These are phyloP conservation scores for Podospora appendiculata DNA, from an alignment of 495 filamentous ascomycete species.

Conservation along the genomic window DNA sequence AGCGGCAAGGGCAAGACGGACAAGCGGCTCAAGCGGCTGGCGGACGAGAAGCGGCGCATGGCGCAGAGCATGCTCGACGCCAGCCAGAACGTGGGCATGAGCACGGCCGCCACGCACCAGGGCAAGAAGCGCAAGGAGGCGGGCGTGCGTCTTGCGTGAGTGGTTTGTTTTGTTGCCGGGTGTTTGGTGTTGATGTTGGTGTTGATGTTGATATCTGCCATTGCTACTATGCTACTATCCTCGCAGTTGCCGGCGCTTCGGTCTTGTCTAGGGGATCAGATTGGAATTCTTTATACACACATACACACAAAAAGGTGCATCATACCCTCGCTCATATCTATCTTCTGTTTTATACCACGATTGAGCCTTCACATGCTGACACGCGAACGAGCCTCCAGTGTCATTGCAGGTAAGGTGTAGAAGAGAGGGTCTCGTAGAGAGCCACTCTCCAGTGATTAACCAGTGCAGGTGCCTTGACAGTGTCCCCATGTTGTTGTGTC, in stretches of 20 bases:
- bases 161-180: neutral
- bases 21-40: constrained; percentile 93
- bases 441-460: too few relatives aligned
- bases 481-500: too few relatives aligned
- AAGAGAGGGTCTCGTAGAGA: too few relatives aligned
- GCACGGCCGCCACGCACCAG: constrained; percentile 63
- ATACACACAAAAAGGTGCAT: neutral
- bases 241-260: neutral
- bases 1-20: constrained; percentile 97
- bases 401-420: too few relatives aligned
- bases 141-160: constrained; percentile 71
- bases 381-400: neutral
- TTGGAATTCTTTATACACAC: neutral
- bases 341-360: neutral
- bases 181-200: too few relatives aligned
- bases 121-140: constrained; percentile 82
- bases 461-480: too few relatives aligned
- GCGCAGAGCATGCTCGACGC: constrained; percentile 74
- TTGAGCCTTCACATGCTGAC: neutral
- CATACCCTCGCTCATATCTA: neutral
- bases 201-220: too few relatives aligned
- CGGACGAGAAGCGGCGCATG: constrained; percentile 82
- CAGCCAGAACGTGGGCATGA: constrained; percentile 76
- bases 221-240: neutral
- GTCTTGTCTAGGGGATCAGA: neutral